phyloP scores from a whole-genome alignment of 805 yeast species.

The Cyberlindnera meyerae region DNA sequence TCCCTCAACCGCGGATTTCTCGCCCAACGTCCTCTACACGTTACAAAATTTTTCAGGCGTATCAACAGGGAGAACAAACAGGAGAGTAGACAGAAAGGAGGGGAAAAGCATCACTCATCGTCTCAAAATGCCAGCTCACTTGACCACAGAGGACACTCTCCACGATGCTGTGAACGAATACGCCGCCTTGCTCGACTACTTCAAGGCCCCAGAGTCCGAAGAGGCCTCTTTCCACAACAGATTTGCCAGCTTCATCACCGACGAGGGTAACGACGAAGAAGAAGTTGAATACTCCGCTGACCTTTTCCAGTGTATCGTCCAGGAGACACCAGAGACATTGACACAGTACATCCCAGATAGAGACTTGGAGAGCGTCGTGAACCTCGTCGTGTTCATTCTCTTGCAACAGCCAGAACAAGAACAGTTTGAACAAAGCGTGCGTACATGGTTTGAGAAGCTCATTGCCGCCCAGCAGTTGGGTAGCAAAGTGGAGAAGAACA shows the following conservation, averaged over 20 bases:
- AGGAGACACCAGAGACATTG: slow-evolving; percentile 12
- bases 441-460: slow-evolving; percentile 15
- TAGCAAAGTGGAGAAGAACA: slow-evolving; percentile 13
- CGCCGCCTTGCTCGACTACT: slow-evolving; percentile 28
- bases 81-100: background rate
- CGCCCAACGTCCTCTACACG: no score
- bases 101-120: background rate
- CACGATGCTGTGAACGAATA: slow-evolving; percentile 30
- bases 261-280: slow-evolving; percentile 21
- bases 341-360: slow-evolving; percentile 19
- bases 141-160: slow-evolving; percentile 36
- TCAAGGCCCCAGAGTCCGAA: slow-evolving; percentile 12
- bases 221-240: slow-evolving; percentile 13
- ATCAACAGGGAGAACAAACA: background rate
- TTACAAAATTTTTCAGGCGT: background rate
- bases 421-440: slow-evolving; percentile 10
- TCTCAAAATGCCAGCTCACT: slow-evolving; percentile 9
- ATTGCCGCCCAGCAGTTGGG: slow-evolving; percentile 23
- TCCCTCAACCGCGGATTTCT: no score
- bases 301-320: slow-evolving; percentile 17
- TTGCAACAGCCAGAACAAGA: slow-evolving; percentile 4
- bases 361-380: slow-evolving; percentile 25
- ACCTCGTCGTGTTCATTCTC: slow-evolving; percentile 23
- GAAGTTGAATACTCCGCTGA: slow-evolving; percentile 17
- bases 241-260: slow-evolving; percentile 14